Evolutionary conservation across 2,329 filamentous ascomycete genomes (phyloP).

Genomic region (Phialocephala sp.): DNA sequence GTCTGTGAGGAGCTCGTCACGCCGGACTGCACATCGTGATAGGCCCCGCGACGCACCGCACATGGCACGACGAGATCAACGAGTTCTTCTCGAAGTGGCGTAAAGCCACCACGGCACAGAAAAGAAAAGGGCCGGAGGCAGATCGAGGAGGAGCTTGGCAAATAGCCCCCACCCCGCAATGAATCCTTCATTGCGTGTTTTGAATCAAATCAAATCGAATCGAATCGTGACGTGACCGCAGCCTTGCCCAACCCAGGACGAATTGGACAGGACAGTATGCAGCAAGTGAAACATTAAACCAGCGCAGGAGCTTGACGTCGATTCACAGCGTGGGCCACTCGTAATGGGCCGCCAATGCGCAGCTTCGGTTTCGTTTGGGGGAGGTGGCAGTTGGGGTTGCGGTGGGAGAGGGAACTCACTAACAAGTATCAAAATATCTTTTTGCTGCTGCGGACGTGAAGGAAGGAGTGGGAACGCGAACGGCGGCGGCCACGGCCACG

Average conservation of each 20-base stretch:
- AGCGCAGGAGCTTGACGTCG: background rate
- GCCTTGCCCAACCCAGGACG: background rate
- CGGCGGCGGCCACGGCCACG: background rate
- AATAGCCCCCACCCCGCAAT: background rate
- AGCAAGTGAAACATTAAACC: background rate
- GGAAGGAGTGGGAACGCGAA: constrained; percentile 3
- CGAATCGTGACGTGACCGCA: background rate
- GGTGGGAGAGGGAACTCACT: no score
- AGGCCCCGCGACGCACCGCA: background rate
- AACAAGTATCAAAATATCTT: background rate
- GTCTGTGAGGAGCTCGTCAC: constrained; percentile 4
- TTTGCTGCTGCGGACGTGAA: background rate
- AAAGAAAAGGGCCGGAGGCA: background rate
- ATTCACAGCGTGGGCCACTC: constrained; percentile 1
- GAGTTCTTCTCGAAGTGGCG: background rate
- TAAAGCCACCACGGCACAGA: background rate
- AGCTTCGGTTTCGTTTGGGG: background rate
- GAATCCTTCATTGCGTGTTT: constrained; percentile 5
- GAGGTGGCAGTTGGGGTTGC: background rate
- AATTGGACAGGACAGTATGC: background rate
- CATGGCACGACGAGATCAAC: background rate
- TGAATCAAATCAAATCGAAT: background rate
- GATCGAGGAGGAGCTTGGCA: background rate
- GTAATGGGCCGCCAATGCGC: background rate
- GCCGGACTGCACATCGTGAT: background rate